Conservation (phyloP, 495 filamentous ascomycete genomes). For the Neurospora tetrasperma region DNA sequence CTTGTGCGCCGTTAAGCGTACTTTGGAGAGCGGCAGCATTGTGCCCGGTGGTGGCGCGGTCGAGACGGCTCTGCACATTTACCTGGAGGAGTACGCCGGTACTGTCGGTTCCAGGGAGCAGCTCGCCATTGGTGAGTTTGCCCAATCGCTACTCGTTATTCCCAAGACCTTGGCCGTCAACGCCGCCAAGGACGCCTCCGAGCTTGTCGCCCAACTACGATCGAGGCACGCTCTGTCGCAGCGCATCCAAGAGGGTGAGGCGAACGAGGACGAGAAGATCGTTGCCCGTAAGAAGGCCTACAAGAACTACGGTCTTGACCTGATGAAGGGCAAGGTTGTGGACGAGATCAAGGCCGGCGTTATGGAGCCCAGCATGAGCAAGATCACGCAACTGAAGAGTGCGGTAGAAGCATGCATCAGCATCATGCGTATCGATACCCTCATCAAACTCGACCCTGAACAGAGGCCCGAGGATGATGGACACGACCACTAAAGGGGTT, state of each 20-base stretch:
- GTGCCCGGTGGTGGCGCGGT: slow-evolving; percentile 95
- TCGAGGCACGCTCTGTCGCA: slow-evolving; percentile 91
- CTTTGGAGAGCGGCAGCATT: slow-evolving; percentile 91
- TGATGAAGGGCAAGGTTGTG: slow-evolving; percentile 80
- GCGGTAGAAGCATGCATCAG: slow-evolving; percentile 98
- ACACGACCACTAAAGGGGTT: slow-evolving; percentile 48
- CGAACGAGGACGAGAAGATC: slow-evolving; percentile 75
- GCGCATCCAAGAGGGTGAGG: slow-evolving; percentile 70
- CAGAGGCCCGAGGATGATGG: slow-evolving; percentile 66
- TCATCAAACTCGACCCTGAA: slow-evolving; percentile 97
- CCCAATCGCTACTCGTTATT: slow-evolving; percentile 84
- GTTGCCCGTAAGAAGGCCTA: slow-evolving; percentile 90
- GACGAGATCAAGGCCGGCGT: slow-evolving; percentile 93
- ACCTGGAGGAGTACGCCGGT: slow-evolving; percentile 98
- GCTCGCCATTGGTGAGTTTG: slow-evolving; percentile 95
- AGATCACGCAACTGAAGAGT: slow-evolving; percentile 95
- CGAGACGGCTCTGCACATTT: slow-evolving; percentile 98
- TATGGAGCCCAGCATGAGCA: slow-evolving; percentile 95
- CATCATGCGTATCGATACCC: slow-evolving; percentile 98
- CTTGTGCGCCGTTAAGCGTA: slow-evolving; percentile 91
- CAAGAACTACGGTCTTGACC: slow-evolving; percentile 94
- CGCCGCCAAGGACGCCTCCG: slow-evolving; percentile 89
- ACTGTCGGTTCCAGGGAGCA: slow-evolving; percentile 96
- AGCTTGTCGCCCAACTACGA: slow-evolving; percentile 90
- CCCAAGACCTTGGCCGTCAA: slow-evolving; percentile 96